These are phyloP conservation scores for Umbelopsis sp. DNA, from an alignment of 192 early-diverging fungal genomes.

Conservation along the genomic window DNA sequence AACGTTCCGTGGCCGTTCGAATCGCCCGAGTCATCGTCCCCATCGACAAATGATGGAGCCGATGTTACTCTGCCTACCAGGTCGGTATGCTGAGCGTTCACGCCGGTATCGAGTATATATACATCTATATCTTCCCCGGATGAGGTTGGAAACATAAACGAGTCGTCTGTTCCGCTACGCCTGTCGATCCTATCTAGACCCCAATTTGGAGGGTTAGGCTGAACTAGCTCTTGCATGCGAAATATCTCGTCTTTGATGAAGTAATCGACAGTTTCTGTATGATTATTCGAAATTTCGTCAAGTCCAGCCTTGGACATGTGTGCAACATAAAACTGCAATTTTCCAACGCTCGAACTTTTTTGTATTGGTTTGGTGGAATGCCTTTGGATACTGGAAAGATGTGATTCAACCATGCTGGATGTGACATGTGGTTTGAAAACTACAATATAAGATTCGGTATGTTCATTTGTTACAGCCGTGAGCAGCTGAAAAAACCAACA, in stretches of 20 bases:
- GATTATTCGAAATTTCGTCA: background rate
- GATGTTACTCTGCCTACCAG: constrained; percentile 46
- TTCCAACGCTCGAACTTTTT: background rate
- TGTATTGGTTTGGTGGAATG: background rate
- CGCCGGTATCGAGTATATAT: constrained; percentile 68
- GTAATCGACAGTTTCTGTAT: constrained; percentile 28
- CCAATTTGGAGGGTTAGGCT: constrained; percentile 37
- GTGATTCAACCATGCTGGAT: background rate
- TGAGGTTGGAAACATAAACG: constrained; percentile 25
- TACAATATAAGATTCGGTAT: constrained; percentile 28
- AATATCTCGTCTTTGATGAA: constrained; percentile 36
- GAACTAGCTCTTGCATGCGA: constrained; percentile 35
- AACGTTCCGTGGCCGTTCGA: constrained; percentile 58
- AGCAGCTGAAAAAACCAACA: no score
- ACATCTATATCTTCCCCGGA: constrained; percentile 48
- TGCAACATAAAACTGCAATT: constrained; percentile 3
- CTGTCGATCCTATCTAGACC: constrained; percentile 36
- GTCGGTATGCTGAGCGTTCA: constrained; percentile 45
- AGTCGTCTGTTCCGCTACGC: constrained; percentile 23
- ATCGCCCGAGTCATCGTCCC: constrained; percentile 27
- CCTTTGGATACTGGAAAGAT: background rate
- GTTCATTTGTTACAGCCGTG: no score
- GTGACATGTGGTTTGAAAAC: constrained; percentile 31
- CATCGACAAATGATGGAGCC: constrained; percentile 36
- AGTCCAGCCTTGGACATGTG: background rate